Percentiles rank a stretch among this genome's conserved stretches.
Evolutionary conservation across 345 rosid species (phyloP).

Genomic region (Salix dunnii): DNA sequence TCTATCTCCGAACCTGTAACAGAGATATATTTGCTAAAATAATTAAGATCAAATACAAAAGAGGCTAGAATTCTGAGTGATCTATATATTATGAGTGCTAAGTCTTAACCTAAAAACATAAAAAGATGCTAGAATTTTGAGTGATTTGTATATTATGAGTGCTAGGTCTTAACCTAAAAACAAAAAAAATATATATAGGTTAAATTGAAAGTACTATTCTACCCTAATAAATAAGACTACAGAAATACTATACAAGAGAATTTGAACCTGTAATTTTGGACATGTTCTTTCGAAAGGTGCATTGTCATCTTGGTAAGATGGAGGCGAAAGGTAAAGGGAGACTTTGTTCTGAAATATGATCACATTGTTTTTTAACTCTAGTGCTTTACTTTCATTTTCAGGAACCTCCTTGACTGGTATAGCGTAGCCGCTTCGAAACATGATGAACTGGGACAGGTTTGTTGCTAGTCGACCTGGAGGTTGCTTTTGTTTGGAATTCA

Average conservation of each 20-base stretch:
- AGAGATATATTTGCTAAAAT: no score
- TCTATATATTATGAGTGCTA: no score
- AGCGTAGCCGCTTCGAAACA: conserved; percentile 70
- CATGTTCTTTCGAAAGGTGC: not conserved
- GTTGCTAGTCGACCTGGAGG: not conserved
- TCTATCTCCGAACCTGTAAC: not conserved
- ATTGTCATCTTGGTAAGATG: not conserved
- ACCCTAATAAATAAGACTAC: no score
- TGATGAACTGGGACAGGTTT: conserved; percentile 86
- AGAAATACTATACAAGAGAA: no score
- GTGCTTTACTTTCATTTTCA: conserved; percentile 20
- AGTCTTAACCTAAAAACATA: no score
- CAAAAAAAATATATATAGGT: no score
- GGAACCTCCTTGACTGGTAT: conserved; percentile 68
- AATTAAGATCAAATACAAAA: no score
- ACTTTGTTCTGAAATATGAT: not conserved
- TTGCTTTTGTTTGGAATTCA: not conserved
- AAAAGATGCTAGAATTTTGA: no score
- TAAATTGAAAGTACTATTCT: no score
- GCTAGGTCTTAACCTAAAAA: no score
- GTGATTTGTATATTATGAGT: no score
- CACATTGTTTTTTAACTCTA: not conserved
- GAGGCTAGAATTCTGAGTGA: no score
- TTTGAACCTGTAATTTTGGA: not conserved
- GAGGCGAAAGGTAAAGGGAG: not conserved